A percentile compares a stretch with the other conserved stretches of the same genome.
phyloP scores from a whole-genome alignment of 768 basidiomycete species.

The Leucosporidium creatinivorum region DNA sequence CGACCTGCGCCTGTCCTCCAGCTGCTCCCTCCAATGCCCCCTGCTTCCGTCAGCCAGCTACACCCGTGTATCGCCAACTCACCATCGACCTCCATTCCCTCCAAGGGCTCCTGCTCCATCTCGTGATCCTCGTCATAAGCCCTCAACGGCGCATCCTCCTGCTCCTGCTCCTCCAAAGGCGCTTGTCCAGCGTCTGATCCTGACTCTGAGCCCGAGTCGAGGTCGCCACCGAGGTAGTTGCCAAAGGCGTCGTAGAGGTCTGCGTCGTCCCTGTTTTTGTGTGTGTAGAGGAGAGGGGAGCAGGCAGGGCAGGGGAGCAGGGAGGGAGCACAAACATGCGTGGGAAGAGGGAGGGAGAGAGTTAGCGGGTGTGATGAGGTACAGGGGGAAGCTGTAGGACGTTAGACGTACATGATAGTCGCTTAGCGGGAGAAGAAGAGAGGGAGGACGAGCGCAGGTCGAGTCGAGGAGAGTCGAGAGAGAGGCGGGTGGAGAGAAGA shows the following conservation, averaged over 20 bases:
- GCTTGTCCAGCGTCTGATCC: constrained; percentile 48
- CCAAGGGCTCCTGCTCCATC: constrained; percentile 47
- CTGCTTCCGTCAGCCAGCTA: neutral
- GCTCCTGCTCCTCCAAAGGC: constrained; percentile 40
- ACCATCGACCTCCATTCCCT: constrained; percentile 84
- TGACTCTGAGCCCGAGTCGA: constrained; percentile 65
- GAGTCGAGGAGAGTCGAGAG: no score
- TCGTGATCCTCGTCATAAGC: constrained; percentile 66
- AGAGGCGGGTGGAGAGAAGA: no score
- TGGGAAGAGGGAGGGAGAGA: no score
- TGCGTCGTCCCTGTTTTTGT: no score
- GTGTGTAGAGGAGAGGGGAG: no score
- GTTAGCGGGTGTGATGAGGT: no score
- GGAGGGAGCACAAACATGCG: no score
- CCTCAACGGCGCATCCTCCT: constrained; percentile 58
- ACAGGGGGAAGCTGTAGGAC: no score
- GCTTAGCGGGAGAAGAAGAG: no score
- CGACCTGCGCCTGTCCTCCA: neutral
- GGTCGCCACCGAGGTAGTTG: constrained; percentile 92
- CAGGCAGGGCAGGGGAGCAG: no score
- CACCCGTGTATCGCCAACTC: constrained; percentile 31
- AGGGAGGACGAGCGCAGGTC: no score
- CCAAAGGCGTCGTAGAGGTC: constrained; percentile 44
- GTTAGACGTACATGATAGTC: no score
- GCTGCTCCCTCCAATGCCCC: neutral